Evolutionary conservation across 2,329 filamentous ascomycete species (phyloP), one percentile per base, ranked within the genome.

Genomic region (Aspergillus sergii): DNA sequence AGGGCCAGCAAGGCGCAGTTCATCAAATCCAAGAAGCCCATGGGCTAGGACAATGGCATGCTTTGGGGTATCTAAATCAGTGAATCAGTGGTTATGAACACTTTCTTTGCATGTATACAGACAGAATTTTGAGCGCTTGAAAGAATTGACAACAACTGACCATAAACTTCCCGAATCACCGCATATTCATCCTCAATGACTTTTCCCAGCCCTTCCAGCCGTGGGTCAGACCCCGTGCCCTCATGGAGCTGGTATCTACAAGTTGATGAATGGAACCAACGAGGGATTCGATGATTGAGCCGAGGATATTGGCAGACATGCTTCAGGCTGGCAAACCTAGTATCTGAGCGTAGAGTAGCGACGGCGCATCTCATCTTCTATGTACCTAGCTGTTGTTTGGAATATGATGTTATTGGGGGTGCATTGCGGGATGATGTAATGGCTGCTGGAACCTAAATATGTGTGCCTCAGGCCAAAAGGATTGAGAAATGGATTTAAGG

Each of bases 11-110:
- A 87, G 77, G 19, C 81, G 84, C 11, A 89, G 73, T 71, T 89
- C 86, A 67, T 88, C 85, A 72, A 89, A 89, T n/a, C 87, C 87
- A 23, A 89, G 77, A 12, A 89, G 80, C n/a, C 87, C 87, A 75
- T 89, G 87, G 5, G 87, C 87, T 11, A 89, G 84, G 56, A 89
- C 83, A 58, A 89, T 83, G 2, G 86, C 85, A 68, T 88, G 73
- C 71, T 85, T 85, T 48, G 82, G 85, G 10, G 78, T 75, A 57
- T 75, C 75, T 80, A 50, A 12, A 36, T 7, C 7, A 23, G 46
- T 55, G 26, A 3, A 54, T 56, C 3, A 41, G 36, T 53, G 12
- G 14, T 30, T 14, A 45, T 53, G 26, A 57, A 11, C n/a, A 53
- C 10, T 30, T 39, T 9, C 12, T 45, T 21, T 41, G n/a, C 51